A percentile compares a stretch with the other conserved stretches of the same genome.
Evolutionary conservation across 2,329 filamentous ascomycete species (phyloP).

Genomic region (Aspergillus brasiliensis): DNA sequence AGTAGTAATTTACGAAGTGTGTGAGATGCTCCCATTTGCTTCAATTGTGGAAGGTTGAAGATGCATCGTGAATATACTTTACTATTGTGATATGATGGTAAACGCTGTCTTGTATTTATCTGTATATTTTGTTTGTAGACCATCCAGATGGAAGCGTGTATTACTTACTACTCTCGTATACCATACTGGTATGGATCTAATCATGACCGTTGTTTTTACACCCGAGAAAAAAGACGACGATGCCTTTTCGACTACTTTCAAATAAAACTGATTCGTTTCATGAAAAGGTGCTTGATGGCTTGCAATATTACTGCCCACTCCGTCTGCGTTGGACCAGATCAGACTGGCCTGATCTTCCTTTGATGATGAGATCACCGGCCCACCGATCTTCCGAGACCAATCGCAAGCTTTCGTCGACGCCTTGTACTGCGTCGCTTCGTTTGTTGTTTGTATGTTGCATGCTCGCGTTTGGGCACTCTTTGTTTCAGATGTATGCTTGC

Average conservation of each 20-base stretch:
- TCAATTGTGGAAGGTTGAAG: background rate
- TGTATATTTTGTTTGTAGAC: background rate
- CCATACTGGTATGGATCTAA: background rate
- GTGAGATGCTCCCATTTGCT: background rate
- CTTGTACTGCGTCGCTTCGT: background rate
- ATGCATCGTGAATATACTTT: no score
- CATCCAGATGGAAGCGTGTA: background rate
- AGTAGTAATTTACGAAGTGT: background rate
- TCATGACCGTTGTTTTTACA: slow-evolving; percentile 2
- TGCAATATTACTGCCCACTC: background rate
- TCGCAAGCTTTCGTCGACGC: background rate
- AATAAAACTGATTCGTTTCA: background rate
- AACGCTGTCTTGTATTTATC: background rate
- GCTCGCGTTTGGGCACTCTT: background rate
- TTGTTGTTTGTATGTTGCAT: background rate
- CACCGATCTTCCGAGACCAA: background rate
- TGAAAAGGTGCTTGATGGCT: background rate
- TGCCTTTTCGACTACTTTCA: background rate
- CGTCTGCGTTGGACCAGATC: no score
- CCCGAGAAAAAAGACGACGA: background rate
- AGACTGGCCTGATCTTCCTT: background rate
- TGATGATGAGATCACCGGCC: background rate
- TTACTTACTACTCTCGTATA: slow-evolving; percentile 1
- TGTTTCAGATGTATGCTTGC: background rate
- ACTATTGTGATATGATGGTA: background rate